These are phyloP conservation scores for Aureobasidium subglaciale DNA, from an alignment of 2,329 filamentous ascomycete genomes.

Conservation along the genomic window DNA sequence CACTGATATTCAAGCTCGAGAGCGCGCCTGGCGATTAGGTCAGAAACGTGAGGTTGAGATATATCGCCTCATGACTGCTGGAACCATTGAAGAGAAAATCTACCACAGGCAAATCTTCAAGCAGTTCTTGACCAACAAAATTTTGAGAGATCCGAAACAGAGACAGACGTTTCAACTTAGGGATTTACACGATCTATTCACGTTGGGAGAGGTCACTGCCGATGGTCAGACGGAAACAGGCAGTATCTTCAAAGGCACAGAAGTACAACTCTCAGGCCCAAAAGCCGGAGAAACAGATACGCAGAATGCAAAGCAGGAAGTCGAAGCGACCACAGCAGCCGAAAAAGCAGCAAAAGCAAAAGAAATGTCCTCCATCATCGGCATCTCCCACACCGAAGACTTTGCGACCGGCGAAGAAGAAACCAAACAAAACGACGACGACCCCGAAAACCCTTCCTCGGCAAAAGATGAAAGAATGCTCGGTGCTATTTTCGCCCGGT, in stretches of 20 bases:
- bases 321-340: not conserved
- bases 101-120: conserved; percentile 99
- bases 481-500: conserved; percentile 79
- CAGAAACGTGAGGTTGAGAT: conserved; percentile 95
- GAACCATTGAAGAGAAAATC: conserved; percentile 98
- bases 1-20: conserved; percentile 88
- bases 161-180: conserved; percentile 82
- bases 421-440: conserved; percentile 19
- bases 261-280: conserved; percentile 54
- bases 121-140: conserved; percentile 94
- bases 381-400: conserved; percentile 39
- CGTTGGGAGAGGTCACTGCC: conserved; percentile 59
- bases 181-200: conserved; percentile 89
- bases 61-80: conserved; percentile 94
- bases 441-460: conserved; percentile 16
- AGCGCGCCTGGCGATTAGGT: conserved; percentile 89
- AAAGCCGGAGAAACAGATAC: conserved; percentile 24
- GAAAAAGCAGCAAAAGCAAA: not conserved
- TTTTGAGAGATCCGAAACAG: conserved; percentile 89
- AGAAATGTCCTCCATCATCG: conserved; percentile 29
- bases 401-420: conserved; percentile 31
- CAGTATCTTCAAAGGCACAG: conserved; percentile 78
- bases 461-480: conserved; percentile 59
- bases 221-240: conserved; percentile 70
- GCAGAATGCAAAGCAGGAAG: not conserved